phyloP scores from a whole-genome alignment of 106 monocot species.

The Dioscorea alata region DNA sequence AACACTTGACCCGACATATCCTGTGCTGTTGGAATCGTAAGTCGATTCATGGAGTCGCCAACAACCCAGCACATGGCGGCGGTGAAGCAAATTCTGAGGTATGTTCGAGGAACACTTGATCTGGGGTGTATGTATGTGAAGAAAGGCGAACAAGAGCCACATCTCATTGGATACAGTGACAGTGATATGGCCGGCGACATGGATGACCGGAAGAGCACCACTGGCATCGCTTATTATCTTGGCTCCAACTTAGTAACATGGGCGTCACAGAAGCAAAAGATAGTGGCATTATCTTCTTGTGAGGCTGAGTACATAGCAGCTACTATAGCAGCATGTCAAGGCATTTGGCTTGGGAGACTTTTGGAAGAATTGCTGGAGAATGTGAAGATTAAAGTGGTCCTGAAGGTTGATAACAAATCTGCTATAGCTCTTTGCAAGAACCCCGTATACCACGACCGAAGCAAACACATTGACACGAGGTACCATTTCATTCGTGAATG shows the following conservation, averaged over 20 bases:
- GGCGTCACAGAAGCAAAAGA: conserved; percentile 9
- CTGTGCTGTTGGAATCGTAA: no score
- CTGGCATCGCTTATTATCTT: conserved; percentile 2
- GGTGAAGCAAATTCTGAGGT: no score
- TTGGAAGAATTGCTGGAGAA: not conserved
- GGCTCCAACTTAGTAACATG: not conserved
- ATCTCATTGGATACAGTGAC: no score
- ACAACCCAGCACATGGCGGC: no score
- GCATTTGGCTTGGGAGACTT: not conserved
- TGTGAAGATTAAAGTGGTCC: not conserved
- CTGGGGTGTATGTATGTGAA: no score
- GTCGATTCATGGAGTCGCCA: no score
- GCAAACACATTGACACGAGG: not conserved
- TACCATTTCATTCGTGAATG: not conserved
- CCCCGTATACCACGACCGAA: no score
- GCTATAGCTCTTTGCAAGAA: no score
- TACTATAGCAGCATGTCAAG: not conserved
- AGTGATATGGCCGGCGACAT: no score
- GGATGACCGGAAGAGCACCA: not conserved
- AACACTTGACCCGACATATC: no score
- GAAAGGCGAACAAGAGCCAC: no score
- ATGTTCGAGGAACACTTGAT: no score
- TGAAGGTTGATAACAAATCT: conserved; percentile 1
- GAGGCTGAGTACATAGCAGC: not conserved
- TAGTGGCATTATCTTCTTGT: conserved; percentile 3